phyloP scores from a whole-genome alignment of 1,284 basidiomycete species.

The Cystobasidiaceae sp. region DNA sequence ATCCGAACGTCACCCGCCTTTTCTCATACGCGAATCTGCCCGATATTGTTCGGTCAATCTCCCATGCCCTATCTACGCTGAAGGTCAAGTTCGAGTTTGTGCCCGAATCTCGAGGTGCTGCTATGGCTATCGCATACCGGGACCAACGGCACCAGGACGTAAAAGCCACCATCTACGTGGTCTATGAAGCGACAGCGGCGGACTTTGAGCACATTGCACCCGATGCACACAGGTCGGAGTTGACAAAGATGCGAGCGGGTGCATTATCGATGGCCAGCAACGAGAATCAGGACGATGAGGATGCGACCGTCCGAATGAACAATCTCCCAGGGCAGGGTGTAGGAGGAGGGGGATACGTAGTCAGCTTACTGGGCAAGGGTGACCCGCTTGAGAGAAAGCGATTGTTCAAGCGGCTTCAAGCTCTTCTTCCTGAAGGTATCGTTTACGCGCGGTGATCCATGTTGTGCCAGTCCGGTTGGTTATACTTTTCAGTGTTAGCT shows the following conservation, averaged over 20 bases:
- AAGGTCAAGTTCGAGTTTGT: conserved; percentile 9
- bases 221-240: not conserved
- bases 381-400: conserved; percentile 21
- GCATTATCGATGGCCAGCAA: conserved; percentile 4
- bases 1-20: conserved; percentile 38
- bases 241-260: conserved; percentile 3
- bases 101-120: conserved; percentile 2
- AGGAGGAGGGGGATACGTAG: conserved; percentile 25
- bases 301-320: not conserved
- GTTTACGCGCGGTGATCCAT: conserved; percentile 7
- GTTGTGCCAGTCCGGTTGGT: too few species aligned
- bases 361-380: conserved; percentile 16
- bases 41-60: conserved; percentile 4
- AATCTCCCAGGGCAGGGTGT: not conserved
- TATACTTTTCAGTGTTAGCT: too few species aligned
- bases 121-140: conserved; percentile 4
- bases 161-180: conserved; percentile 6
- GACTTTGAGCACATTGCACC: conserved; percentile 15
- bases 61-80: not conserved
- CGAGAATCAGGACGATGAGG: not conserved
- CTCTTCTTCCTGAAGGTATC: conserved; percentile 10
- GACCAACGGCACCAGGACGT: conserved; percentile 11
- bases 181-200: conserved; percentile 21
- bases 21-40: conserved; percentile 21
- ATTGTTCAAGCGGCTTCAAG: conserved; percentile 27